Evolutionary conservation across 257 asterid genomes (phyloP).

Genomic region (Marsdenia floribunda): DNA sequence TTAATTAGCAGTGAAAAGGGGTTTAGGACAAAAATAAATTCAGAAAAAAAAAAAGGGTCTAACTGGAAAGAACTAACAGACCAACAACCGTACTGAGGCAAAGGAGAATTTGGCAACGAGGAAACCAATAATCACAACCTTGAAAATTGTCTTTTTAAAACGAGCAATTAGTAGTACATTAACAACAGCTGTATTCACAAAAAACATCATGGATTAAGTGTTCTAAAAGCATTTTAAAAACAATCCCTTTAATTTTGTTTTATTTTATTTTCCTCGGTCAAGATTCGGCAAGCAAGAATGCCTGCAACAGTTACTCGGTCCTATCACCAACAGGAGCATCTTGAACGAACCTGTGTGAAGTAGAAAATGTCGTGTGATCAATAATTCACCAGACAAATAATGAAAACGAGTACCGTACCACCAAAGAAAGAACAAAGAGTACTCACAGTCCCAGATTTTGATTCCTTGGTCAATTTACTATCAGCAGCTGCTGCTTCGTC

Average conservation of each 20-base stretch:
- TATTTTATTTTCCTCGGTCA: not conserved
- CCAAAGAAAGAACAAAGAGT: not conserved
- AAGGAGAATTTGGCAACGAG: not conserved
- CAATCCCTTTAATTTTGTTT: not conserved
- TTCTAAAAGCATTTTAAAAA: not conserved
- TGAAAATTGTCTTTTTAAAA: not conserved
- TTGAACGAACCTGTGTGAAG: constrained; percentile 8
- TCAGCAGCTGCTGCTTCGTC: not conserved
- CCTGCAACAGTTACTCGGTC: not conserved
- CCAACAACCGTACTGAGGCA: not conserved
- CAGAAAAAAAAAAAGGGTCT: not conserved
- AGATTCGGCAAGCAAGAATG: not conserved
- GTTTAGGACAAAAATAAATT: too few relatives aligned
- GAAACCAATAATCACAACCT: not conserved
- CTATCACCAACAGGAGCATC: constrained; percentile 17
- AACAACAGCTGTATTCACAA: constrained; percentile 3
- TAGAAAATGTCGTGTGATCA: not conserved
- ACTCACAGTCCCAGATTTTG: constrained; percentile 15
- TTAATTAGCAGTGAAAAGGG: too few relatives aligned
- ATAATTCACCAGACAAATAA: not conserved
- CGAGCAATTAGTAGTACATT: not conserved
- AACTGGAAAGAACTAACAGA: not conserved
- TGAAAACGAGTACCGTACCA: not conserved
- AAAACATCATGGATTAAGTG: not conserved
- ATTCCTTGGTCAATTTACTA: not conserved